Evolutionary conservation across 371 early-diverging fungal genomes (phyloP).

Genomic region (Saksenaea vasiformis): DNA sequence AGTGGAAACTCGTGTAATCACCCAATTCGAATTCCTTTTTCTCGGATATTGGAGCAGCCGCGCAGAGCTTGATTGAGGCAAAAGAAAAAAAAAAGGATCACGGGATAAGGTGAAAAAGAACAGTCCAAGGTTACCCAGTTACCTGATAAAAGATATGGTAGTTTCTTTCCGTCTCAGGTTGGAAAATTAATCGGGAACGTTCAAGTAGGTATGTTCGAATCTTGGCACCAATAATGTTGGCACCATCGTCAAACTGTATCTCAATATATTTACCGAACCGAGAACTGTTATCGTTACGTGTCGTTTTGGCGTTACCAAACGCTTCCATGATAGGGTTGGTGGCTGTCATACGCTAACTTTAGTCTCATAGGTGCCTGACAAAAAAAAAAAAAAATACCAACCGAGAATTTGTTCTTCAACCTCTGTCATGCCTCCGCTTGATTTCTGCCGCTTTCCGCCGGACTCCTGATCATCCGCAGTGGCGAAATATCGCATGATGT

Average conservation of each 20-base stretch:
- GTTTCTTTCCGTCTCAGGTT: constrained; percentile 92
- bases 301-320: constrained; percentile 99
- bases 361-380: not conserved
- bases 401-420: constrained; percentile 75
- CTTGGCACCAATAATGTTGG: constrained; percentile 91
- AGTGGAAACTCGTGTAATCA: constrained; percentile 74
- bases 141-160: constrained; percentile 99
- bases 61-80: constrained; percentile 62
- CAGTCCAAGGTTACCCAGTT: not conserved
- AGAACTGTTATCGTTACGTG: constrained; percentile 97
- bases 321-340: constrained; percentile 99
- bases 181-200: constrained; percentile 94
- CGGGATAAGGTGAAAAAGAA: not conserved
- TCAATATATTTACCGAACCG: constrained; percentile 99
- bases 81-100: not conserved
- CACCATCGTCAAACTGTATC: constrained; percentile 78
- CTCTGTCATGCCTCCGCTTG: constrained; percentile 55
- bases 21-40: constrained; percentile 78
- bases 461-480: constrained; percentile 72
- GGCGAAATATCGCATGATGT: constrained; percentile 96
- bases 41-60: constrained; percentile 84
- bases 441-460: constrained; percentile 24
- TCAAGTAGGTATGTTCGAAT: constrained; percentile 98
- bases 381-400: constrained; percentile 13
- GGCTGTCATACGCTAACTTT: constrained; percentile 39